Conservation (phyloP, 768 basidiomycete genomes). For the Suillus clintonianus region DNA sequence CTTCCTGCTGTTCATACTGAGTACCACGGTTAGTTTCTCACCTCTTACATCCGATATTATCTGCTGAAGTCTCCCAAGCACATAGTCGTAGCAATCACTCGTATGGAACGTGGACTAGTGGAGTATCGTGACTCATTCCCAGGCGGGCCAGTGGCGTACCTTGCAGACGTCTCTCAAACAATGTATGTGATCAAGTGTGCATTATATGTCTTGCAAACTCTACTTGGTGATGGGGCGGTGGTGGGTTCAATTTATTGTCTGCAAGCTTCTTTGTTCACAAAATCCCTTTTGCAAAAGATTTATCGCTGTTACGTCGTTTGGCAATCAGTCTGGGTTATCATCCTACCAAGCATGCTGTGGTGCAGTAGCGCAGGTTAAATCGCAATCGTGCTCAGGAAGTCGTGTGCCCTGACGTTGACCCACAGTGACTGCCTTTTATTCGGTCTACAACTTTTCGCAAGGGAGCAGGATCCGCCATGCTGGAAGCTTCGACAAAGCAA, state of each 20-base stretch:
- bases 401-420: not conserved
- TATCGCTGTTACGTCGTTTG: conserved; percentile 16
- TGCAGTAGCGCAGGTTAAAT: conserved; percentile 5
- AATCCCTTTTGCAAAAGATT: conserved; percentile 5
- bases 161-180: conserved; percentile 18
- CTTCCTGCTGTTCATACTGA: conserved; percentile 18
- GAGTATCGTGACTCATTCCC: conserved; percentile 18
- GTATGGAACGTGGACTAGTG: too few relatives aligned
- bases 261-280: not conserved
- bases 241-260: not conserved
- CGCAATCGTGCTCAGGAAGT: not conserved
- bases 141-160: conserved; percentile 25
- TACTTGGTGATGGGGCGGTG: conserved; percentile 5
- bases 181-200: conserved; percentile 27
- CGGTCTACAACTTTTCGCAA: conserved; percentile 6
- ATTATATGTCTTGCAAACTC: conserved; percentile 14
- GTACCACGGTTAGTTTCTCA: conserved; percentile 17
- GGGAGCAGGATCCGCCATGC: not conserved
- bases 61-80: conserved; percentile 6
- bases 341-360: conserved; percentile 9
- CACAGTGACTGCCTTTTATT: not conserved
- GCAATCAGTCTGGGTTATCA: conserved; percentile 11
- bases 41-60: not conserved
- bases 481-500: not conserved
- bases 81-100: conserved; percentile 13